Evolutionary conservation across 768 basidiomycete genomes (phyloP).

Genomic region (Russula earlei): DNA sequence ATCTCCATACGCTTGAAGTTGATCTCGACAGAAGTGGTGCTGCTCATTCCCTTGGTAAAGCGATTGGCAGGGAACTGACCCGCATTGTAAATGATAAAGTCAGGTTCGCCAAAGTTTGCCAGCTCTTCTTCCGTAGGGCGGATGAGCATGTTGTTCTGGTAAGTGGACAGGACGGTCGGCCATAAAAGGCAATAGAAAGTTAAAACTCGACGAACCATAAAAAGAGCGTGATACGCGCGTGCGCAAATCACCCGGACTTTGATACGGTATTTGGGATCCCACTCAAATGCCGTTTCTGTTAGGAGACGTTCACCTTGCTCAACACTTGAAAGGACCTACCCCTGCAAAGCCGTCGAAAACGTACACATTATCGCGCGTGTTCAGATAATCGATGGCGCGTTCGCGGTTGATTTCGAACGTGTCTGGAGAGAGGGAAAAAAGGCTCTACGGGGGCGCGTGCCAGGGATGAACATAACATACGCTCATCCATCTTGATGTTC

Average conservation of each 20-base stretch:
- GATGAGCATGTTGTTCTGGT: conserved; percentile 98
- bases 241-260: conserved; percentile 99
- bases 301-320: conserved; percentile 4
- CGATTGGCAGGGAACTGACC: conserved; percentile 99
- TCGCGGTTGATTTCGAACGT: conserved; percentile 99
- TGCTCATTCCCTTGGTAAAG: conserved; percentile 99
- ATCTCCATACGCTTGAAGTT: conserved; percentile 99
- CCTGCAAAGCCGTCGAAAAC: conserved; percentile 96
- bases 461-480: conserved; percentile 36
- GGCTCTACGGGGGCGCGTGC: background rate
- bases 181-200: background rate
- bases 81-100: conserved; percentile 99
- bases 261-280: conserved; percentile 99
- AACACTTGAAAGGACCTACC: conserved; percentile 32
- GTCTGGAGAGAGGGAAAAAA: conserved; percentile 37
- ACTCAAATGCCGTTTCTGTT: conserved; percentile 34
- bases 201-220: conserved; percentile 63
- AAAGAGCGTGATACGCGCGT: conserved; percentile 95
- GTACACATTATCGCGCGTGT: conserved; percentile 97
- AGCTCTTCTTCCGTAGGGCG: conserved; percentile 94
- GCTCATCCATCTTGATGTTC: conserved; percentile 98
- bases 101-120: conserved; percentile 89
- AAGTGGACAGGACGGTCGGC: background rate
- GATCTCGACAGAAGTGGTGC: conserved; percentile 96
- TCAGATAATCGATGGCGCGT: conserved; percentile 97